phyloP scores from a whole-genome alignment of 768 basidiomycete species.

The Kockovaella imperatae region DNA sequence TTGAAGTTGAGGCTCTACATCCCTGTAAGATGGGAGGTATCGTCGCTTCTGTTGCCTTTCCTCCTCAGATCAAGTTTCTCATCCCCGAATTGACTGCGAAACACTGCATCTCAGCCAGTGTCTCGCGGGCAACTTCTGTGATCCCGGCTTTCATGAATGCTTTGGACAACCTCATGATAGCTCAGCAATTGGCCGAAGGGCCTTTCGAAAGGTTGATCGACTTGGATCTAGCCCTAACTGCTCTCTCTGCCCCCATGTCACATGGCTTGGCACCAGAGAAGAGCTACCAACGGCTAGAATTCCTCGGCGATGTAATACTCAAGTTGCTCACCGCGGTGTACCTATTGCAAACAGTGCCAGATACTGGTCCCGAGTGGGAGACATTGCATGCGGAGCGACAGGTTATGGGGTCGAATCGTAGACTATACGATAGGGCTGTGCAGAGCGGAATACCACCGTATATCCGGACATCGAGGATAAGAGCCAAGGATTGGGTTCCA shows the following conservation, averaged over 20 bases:
- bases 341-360: neutral
- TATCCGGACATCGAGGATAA: constrained; percentile 6
- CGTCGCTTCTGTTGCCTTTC: constrained; percentile 2
- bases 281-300: constrained; percentile 29
- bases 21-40: constrained; percentile 15
- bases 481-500: constrained; percentile 19
- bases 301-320: constrained; percentile 32
- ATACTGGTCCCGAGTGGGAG: neutral
- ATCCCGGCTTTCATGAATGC: constrained; percentile 17
- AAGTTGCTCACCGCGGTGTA: constrained; percentile 18
- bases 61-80: neutral
- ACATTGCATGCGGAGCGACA: constrained; percentile 10
- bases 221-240: constrained; percentile 6
- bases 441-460: constrained; percentile 14
- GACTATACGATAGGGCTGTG: constrained; percentile 7
- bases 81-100: constrained; percentile 16
- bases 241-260: constrained; percentile 12
- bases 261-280: neutral
- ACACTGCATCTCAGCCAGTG: constrained; percentile 20
- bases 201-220: constrained; percentile 6
- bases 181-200: constrained; percentile 8
- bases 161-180: constrained; percentile 18
- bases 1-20: constrained; percentile 8
- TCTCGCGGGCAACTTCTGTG: constrained; percentile 17
- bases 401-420: constrained; percentile 17